A percentile compares a stretch with the other conserved stretches of the same genome.
These are phyloP conservation scores for Fomitiporia mediterranea DNA, from an alignment of 1,284 basidiomycete species.

Conservation along the genomic window DNA sequence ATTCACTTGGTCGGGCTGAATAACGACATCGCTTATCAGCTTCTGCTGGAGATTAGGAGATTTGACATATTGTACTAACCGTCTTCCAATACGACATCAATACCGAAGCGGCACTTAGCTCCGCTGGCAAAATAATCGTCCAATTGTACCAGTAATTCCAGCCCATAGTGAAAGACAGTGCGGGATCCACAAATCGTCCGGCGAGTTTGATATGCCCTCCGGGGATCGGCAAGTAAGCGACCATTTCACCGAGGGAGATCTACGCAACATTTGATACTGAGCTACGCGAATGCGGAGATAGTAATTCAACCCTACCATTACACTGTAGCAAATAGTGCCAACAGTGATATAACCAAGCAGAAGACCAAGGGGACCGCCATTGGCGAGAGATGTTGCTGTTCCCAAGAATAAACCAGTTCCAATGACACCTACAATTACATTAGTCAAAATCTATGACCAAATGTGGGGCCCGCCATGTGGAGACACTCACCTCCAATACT, in stretches of 20 bases:
- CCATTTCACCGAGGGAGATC: slow-evolving; percentile 56
- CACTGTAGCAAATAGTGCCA: slow-evolving; percentile 59
- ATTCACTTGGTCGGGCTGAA: slow-evolving; percentile 40
- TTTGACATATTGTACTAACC: slow-evolving; percentile 12
- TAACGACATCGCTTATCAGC: slow-evolving; percentile 17
- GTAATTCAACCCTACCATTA: slow-evolving; percentile 39
- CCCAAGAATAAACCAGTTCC: slow-evolving; percentile 69
- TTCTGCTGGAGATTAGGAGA: slow-evolving; percentile 1
- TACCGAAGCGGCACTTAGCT: slow-evolving; percentile 72
- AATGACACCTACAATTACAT: slow-evolving; percentile 56
- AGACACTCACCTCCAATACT: slow-evolving; percentile 33
- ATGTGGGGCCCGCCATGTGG: neutral
- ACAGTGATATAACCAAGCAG: slow-evolving; percentile 58
- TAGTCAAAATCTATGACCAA: neutral
- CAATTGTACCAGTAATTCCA: slow-evolving; percentile 84
- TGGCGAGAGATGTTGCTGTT: slow-evolving; percentile 48
- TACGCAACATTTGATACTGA: slow-evolving; percentile 28
- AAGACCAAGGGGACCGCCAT: slow-evolving; percentile 59
- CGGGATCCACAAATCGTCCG: slow-evolving; percentile 74
- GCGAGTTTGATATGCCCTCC: slow-evolving; percentile 80
- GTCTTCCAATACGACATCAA: slow-evolving; percentile 70
- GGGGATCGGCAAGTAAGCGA: slow-evolving; percentile 64
- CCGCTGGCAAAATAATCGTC: slow-evolving; percentile 69
- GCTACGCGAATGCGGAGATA: neutral
- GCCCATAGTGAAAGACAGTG: slow-evolving; percentile 78